These are phyloP conservation scores for Diddensiella caesifluorescens DNA, from an alignment of 805 yeast species.

Conservation along the genomic window DNA sequence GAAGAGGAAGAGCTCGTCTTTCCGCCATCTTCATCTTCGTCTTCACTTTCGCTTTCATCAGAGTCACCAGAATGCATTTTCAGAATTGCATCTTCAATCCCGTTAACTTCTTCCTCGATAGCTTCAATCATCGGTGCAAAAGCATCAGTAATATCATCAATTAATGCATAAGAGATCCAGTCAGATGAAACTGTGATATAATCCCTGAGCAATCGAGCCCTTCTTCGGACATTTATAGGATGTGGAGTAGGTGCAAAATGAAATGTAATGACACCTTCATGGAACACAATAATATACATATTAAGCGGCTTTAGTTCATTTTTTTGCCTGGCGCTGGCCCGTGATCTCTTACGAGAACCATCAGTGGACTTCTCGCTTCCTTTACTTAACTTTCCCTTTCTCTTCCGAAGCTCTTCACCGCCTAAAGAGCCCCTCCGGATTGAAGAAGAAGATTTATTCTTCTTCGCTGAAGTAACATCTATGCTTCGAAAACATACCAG, in stretches of 20 bases:
- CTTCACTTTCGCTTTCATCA: slow-evolving; percentile 35
- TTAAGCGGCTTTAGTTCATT: slow-evolving; percentile 68
- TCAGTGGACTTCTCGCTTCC: neutral
- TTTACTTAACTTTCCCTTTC: neutral
- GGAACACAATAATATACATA: slow-evolving; percentile 88
- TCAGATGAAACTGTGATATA: slow-evolving; percentile 87
- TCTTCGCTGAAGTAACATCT: slow-evolving; percentile 46
- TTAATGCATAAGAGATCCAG: slow-evolving; percentile 95
- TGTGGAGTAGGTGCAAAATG: slow-evolving; percentile 95
- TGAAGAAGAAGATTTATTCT: neutral
- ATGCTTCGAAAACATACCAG: slow-evolving; percentile 84
- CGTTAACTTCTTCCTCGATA: slow-evolving; percentile 89
- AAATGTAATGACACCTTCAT: slow-evolving; percentile 85
- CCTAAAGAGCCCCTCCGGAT: neutral
- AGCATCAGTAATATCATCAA: slow-evolving; percentile 96
- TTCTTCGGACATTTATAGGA: slow-evolving; percentile 89
- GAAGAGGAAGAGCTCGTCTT: slow-evolving; percentile 18
- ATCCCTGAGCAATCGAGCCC: slow-evolving; percentile 83
- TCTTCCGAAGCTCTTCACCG: neutral
- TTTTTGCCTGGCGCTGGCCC: slow-evolving; percentile 9
- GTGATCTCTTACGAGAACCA: slow-evolving; percentile 7
- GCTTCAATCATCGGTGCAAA: slow-evolving; percentile 95
- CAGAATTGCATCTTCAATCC: slow-evolving; percentile 88
- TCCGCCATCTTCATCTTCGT: slow-evolving; percentile 21
- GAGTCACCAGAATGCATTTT: slow-evolving; percentile 70